phyloP scores from a whole-genome alignment of 2,329 filamentous ascomycete species.

The Apiospora aurea region DNA sequence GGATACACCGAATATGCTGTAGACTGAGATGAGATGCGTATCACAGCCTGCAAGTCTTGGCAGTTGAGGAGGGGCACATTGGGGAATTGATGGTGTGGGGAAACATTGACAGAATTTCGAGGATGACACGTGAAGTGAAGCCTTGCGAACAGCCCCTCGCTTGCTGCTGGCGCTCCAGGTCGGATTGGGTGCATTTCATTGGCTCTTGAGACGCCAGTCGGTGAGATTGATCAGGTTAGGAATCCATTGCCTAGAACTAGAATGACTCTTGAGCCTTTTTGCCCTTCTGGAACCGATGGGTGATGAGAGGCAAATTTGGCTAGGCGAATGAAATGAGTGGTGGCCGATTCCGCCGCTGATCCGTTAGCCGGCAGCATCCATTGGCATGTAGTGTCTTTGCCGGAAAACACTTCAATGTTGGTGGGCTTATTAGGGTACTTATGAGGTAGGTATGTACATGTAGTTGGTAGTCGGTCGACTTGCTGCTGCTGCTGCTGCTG shows the following conservation, averaged over 20 bases:
- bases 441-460: not conserved
- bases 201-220: not conserved
- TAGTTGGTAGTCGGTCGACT: not conserved
- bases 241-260: slow-evolving; percentile 8
- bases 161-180: slow-evolving; percentile 6
- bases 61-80: slow-evolving; percentile 1
- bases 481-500: no score
- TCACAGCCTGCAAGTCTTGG: not conserved
- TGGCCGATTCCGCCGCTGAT: slow-evolving; percentile 8
- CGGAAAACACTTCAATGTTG: slow-evolving; percentile 5
- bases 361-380: not conserved
- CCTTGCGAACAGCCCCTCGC: not conserved
- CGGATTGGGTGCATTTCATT: not conserved
- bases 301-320: slow-evolving; percentile 4
- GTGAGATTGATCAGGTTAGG: slow-evolving; percentile 19
- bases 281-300: not conserved
- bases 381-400: slow-evolving; percentile 20
- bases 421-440: slow-evolving; percentile 17
- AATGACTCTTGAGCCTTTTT: not conserved
- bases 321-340: not conserved
- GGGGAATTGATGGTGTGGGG: slow-evolving; percentile 12
- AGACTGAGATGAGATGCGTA: not conserved
- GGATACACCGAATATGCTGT: not conserved
- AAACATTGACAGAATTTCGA: not conserved
- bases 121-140: slow-evolving; percentile 13